phyloP scores from a whole-genome alignment of 2,329 filamentous ascomycete species.

The Aspergillus tamarii region DNA sequence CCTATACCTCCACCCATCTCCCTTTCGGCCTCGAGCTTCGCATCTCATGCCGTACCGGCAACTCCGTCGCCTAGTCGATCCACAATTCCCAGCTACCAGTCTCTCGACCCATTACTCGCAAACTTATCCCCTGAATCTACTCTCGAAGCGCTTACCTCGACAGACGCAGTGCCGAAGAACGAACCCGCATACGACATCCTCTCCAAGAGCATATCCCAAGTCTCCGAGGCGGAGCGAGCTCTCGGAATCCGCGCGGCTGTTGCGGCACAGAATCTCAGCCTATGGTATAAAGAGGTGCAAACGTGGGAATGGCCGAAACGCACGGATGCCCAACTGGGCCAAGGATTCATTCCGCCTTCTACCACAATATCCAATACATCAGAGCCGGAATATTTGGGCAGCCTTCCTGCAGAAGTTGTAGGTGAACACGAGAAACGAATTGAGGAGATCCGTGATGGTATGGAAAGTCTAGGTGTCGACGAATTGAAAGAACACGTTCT shows the following conservation, averaged over 20 bases:
- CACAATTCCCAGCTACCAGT: conserved; percentile 39
- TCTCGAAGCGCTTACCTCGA: conserved; percentile 52
- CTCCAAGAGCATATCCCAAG: conserved; percentile 56
- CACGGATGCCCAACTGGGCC: conserved; percentile 40
- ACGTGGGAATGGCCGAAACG: conserved; percentile 61
- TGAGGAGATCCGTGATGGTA: conserved; percentile 66
- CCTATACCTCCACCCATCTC: conserved; percentile 33
- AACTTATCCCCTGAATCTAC: conserved; percentile 59
- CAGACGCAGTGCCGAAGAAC: conserved; percentile 44
- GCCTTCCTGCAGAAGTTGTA: conserved; percentile 67
- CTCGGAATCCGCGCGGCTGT: conserved; percentile 63
- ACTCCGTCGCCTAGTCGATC: conserved; percentile 44
- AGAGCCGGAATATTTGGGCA: conserved; percentile 65
- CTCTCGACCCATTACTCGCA: conserved; percentile 53
- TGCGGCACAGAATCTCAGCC: conserved; percentile 60
- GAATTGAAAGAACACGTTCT: conserved; percentile 89
- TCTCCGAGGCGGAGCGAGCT: conserved; percentile 60
- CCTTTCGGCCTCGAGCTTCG: conserved; percentile 30
- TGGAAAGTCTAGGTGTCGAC: conserved; percentile 55
- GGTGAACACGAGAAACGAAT: conserved; percentile 71
- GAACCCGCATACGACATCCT: conserved; percentile 45
- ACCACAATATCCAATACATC: conserved; percentile 13
- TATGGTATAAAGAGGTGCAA: conserved; percentile 62
- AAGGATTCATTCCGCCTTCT: conserved; percentile 45
- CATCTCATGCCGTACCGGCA: conserved; percentile 38